phyloP scores from a whole-genome alignment of 2,329 filamentous ascomycete species.

The Lasiodiplodia gonubiensis region DNA sequence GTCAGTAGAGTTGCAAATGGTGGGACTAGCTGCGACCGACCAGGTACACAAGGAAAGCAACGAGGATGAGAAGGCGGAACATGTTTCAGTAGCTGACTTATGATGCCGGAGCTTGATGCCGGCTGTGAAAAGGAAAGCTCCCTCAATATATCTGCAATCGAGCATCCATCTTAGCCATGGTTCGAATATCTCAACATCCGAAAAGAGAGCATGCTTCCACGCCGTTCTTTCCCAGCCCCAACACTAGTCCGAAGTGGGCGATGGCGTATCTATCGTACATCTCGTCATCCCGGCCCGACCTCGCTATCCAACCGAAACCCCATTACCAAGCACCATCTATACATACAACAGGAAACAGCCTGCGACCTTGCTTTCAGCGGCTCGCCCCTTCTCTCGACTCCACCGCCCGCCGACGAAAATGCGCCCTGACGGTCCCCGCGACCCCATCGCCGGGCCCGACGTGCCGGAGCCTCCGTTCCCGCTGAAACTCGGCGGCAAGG shows the following conservation, averaged over 20 bases:
- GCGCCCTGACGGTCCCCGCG: slow-evolving; percentile 60
- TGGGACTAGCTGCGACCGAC: too few species aligned
- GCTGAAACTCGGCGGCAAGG: slow-evolving; percentile 79
- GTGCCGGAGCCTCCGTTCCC: slow-evolving; percentile 83
- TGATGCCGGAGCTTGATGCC: too few species aligned
- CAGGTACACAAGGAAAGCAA: too few species aligned
- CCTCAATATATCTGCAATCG: too few species aligned
- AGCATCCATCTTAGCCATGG: too few species aligned
- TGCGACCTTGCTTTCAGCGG: background rate
- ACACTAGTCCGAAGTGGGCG: slow-evolving; percentile 3
- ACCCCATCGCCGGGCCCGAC: slow-evolving; percentile 74
- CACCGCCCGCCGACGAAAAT: slow-evolving; percentile 19
- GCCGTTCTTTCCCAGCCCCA: background rate
- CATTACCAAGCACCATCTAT: slow-evolving; percentile 13
- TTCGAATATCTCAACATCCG: too few species aligned
- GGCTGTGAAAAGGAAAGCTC: too few species aligned
- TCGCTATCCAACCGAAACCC: slow-evolving; percentile 16
- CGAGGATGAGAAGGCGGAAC: too few species aligned
- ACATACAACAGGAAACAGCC: background rate
- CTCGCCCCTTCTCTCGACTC: background rate
- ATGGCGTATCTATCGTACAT: slow-evolving; percentile 7
- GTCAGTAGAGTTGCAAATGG: too few species aligned
- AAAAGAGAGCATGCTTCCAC: background rate
- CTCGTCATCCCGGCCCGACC: slow-evolving; percentile 12
- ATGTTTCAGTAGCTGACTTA: too few species aligned